These are phyloP conservation scores for Candida piceae DNA, from an alignment of 805 yeast genomes.

Conservation along the genomic window DNA sequence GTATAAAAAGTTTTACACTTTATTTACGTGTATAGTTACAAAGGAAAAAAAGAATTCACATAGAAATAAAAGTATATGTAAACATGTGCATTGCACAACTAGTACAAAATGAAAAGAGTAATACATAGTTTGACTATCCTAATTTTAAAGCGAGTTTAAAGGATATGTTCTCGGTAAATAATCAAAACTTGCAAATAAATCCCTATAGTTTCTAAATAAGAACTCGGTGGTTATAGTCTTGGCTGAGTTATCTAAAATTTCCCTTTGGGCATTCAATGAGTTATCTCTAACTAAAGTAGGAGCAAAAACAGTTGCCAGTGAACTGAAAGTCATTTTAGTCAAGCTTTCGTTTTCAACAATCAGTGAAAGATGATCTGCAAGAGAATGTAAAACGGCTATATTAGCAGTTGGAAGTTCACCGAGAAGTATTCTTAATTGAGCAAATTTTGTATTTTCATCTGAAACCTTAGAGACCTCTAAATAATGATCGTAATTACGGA, in stretches of 20 bases:
- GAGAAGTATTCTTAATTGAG: slow-evolving; percentile 42
- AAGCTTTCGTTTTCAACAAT: slow-evolving; percentile 47
- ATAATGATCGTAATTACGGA: slow-evolving; percentile 58
- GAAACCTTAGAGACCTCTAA: slow-evolving; percentile 45
- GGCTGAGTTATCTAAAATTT: slow-evolving; percentile 77
- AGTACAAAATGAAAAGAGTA: too few species aligned
- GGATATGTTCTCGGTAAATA: too few species aligned
- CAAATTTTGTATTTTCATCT: slow-evolving; percentile 29
- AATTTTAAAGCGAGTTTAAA: too few species aligned
- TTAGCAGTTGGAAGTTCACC: slow-evolving; percentile 64
- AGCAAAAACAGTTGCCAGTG: slow-evolving; percentile 88
- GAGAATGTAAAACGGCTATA: slow-evolving; percentile 44
- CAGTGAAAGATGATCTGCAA: slow-evolving; percentile 60
- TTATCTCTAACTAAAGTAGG: slow-evolving; percentile 81
- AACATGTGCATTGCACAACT: too few species aligned
- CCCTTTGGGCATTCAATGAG: slow-evolving; percentile 63
- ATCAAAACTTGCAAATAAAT: slow-evolving; percentile 22
- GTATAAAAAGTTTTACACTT: too few species aligned
- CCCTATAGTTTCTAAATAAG: slow-evolving; percentile 45
- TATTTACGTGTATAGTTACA: too few species aligned
- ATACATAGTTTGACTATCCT: too few species aligned
- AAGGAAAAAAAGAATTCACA: too few species aligned
- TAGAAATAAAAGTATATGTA: too few species aligned
- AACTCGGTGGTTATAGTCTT: slow-evolving; percentile 77
- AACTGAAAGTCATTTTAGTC: slow-evolving; percentile 80